A percentile compares a stretch with the other conserved stretches of the same genome.
These are phyloP conservation scores for Trichoderma endophyticum DNA, from an alignment of 2,329 filamentous ascomycete genomes.

Conservation along the genomic window DNA sequence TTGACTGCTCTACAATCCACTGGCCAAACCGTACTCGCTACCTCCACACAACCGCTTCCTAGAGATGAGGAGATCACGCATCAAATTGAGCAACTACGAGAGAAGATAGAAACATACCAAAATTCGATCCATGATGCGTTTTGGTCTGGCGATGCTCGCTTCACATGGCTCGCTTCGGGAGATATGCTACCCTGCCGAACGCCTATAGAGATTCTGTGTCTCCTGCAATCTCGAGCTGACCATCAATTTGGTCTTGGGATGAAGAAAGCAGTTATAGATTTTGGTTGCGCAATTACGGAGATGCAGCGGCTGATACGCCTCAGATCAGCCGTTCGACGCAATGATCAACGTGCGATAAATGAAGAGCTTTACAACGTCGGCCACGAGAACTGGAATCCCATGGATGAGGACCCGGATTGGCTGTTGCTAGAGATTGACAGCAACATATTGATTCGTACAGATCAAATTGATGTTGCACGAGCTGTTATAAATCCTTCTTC, in stretches of 20 bases:
- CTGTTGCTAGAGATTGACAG: conserved; percentile 64
- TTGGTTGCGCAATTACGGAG: conserved; percentile 42
- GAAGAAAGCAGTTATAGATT: conserved; percentile 40
- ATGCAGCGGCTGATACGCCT: conserved; percentile 11
- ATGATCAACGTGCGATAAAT: neutral
- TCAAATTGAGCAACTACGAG: neutral
- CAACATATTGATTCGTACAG: conserved; percentile 58
- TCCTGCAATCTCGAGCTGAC: conserved; percentile 35
- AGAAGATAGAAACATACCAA: neutral
- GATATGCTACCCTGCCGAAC: conserved; percentile 44
- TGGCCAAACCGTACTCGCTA: no score
- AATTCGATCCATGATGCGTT: neutral
- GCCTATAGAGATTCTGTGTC: conserved; percentile 35
- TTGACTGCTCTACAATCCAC: no score
- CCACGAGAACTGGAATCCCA: conserved; percentile 57
- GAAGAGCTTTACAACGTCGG: conserved; percentile 13
- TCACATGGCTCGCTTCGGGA: conserved; percentile 14
- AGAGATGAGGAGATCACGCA: no score
- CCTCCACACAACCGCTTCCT: no score
- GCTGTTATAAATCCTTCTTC: conserved; percentile 56
- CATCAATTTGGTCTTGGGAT: conserved; percentile 33
- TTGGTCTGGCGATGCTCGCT: neutral
- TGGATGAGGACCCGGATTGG: conserved; percentile 54
- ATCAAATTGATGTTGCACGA: conserved; percentile 60
- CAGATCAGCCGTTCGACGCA: neutral